These are phyloP conservation scores for Kazachstania martiniae DNA, from an alignment of 805 yeast genomes.

Conservation along the genomic window DNA sequence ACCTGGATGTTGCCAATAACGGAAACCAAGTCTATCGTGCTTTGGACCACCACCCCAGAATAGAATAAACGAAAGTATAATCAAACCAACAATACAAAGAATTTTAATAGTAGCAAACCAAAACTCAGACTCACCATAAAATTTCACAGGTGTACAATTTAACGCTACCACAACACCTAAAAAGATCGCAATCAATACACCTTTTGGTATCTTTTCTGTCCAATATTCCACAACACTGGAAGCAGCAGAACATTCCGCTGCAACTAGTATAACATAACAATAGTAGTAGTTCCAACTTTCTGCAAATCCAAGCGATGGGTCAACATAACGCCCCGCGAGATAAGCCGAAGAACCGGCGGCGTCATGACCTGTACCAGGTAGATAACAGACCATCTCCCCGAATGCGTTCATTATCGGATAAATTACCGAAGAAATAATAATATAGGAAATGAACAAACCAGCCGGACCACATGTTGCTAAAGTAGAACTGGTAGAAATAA, in stretches of 20 bases:
- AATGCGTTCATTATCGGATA: slow-evolving; percentile 54
- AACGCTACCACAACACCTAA: slow-evolving; percentile 36
- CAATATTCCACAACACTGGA: slow-evolving; percentile 51
- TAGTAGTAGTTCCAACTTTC: slow-evolving; percentile 48
- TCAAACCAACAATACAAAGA: slow-evolving; percentile 35
- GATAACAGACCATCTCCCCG: slow-evolving; percentile 58
- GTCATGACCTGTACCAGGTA: slow-evolving; percentile 38
- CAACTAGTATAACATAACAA: slow-evolving; percentile 39
- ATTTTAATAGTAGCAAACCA: slow-evolving; percentile 37
- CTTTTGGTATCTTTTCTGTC: slow-evolving; percentile 41
- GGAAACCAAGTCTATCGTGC: slow-evolving; percentile 51
- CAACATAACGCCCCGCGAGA: slow-evolving; percentile 49
- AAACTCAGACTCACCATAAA: slow-evolving; percentile 32
- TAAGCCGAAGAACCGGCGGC: slow-evolving; percentile 45
- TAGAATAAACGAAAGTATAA: slow-evolving; percentile 35
- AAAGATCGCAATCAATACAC: slow-evolving; percentile 49
- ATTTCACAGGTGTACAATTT: slow-evolving; percentile 43
- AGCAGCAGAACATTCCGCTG: slow-evolving; percentile 58
- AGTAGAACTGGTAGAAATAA: slow-evolving; percentile 62
- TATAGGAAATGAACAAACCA: slow-evolving; percentile 48
- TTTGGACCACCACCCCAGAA: slow-evolving; percentile 41
- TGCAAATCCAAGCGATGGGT: slow-evolving; percentile 49
- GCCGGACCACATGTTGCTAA: slow-evolving; percentile 67
- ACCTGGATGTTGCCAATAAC: slow-evolving; percentile 54
- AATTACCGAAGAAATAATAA: slow-evolving; percentile 51